Percentiles rank a stretch among this genome's conserved stretches.
Evolutionary conservation across 2,329 filamentous ascomycete genomes (phyloP).

Genomic region (Trichoderma cornu-damae): DNA sequence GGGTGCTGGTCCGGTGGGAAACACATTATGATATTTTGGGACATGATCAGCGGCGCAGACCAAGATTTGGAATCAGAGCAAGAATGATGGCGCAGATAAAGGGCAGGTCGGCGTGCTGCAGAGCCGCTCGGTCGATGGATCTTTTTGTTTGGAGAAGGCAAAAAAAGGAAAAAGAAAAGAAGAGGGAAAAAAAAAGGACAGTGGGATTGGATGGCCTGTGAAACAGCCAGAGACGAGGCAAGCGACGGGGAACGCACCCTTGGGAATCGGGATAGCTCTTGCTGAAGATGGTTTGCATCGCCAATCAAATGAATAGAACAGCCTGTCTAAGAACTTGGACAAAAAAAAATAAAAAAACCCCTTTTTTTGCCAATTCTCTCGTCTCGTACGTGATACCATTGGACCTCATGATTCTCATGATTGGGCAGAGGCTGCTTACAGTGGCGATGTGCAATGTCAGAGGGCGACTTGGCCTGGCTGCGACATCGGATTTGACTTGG

Average conservation of each 20-base stretch:
- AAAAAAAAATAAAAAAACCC: no score
- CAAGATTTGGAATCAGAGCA: conserved; percentile 18
- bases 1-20: conserved; percentile 25
- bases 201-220: neutral
- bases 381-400: conserved; percentile 7
- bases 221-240: neutral
- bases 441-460: neutral
- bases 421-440: neutral
- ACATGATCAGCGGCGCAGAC: conserved; percentile 26
- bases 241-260: neutral
- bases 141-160: conserved; percentile 11
- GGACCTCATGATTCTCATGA: no score
- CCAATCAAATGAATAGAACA: conserved; percentile 14
- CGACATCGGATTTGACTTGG: conserved; percentile 17
- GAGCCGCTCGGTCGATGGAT: conserved; percentile 10
- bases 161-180: neutral
- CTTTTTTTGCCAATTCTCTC: neutral
- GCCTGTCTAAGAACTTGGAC: conserved; percentile 9
- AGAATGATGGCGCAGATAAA: conserved; percentile 18
- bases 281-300: conserved; percentile 5
- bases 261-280: conserved; percentile 12
- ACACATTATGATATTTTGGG: conserved; percentile 31
- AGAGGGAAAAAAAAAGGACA: neutral
- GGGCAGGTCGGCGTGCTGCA: conserved; percentile 13
- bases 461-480: neutral